phyloP scores from a whole-genome alignment of 805 yeast species.

The Kluyveromyces aestuarii region DNA sequence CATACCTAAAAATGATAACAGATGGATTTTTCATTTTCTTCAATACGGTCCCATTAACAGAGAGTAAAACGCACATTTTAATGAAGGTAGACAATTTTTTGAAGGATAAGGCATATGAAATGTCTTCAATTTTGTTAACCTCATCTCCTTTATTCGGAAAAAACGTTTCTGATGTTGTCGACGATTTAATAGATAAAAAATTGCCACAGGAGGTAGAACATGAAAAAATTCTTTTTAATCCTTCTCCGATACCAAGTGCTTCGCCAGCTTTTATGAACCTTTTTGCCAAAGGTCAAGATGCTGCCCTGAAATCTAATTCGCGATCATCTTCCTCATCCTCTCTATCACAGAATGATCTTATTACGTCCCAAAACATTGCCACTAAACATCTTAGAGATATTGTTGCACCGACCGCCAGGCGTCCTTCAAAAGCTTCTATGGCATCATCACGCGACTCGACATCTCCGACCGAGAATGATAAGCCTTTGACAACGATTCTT shows the following conservation, averaged over 20 bases:
- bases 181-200: conserved; percentile 21
- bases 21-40: conserved; percentile 31
- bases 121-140: conserved; percentile 20
- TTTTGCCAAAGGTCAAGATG: background rate
- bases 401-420: conserved; percentile 6
- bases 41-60: conserved; percentile 21
- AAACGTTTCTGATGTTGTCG: conserved; percentile 17
- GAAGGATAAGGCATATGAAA: conserved; percentile 20
- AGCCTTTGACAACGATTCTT: background rate
- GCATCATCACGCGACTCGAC: background rate
- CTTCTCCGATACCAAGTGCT: background rate
- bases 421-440: conserved; percentile 4
- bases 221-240: conserved; percentile 1
- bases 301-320: conserved; percentile 1
- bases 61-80: conserved; percentile 20
- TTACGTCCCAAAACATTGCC: background rate
- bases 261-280: conserved; percentile 3
- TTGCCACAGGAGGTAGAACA: conserved; percentile 7
- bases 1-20: conserved; percentile 26
- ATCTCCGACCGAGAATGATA: background rate
- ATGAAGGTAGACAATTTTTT: conserved; percentile 24
- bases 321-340: conserved; percentile 5
- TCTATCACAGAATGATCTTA: conserved; percentile 5
- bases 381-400: conserved; percentile 3
- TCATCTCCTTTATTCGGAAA: conserved; percentile 18